Conservation (phyloP, 768 basidiomycete genomes). For the Lenzites betulinus region DNA sequence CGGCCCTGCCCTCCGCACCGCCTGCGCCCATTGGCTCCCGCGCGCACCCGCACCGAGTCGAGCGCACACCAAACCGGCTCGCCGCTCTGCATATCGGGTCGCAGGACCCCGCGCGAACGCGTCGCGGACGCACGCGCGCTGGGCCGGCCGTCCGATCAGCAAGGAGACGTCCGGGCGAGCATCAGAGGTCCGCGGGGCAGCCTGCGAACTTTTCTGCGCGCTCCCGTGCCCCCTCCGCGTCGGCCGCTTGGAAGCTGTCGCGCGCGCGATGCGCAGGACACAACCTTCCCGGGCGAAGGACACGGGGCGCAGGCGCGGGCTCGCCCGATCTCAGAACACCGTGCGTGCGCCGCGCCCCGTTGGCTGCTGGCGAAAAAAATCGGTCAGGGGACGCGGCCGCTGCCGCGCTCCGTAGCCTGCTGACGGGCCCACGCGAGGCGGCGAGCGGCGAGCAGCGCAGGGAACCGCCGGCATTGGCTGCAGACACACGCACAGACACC, state of each 20-base stretch:
- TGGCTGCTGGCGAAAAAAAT: not conserved
- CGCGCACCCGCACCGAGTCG: not conserved
- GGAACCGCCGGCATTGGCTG: no score
- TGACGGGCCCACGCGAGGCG: not conserved
- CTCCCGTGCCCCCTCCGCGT: not conserved
- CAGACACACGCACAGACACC: not conserved
- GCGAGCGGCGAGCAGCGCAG: not conserved
- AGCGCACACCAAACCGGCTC: slow-evolving; percentile 1
- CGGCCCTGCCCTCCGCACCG: not conserved
- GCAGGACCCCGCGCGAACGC: not conserved
- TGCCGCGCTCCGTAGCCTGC: not conserved
- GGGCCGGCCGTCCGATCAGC: slow-evolving; percentile 12
- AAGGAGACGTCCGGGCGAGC: slow-evolving; percentile 6
- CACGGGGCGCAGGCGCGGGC: no score
- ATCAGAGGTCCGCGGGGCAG: slow-evolving; percentile 8
- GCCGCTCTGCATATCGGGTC: slow-evolving; percentile 1
- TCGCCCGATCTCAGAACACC: no score
- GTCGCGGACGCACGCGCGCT: not conserved
- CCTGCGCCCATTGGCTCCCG: not conserved
- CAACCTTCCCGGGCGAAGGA: slow-evolving; percentile 8
- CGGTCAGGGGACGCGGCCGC: not conserved
- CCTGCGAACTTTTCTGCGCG: not conserved
- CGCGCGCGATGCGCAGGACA: not conserved
- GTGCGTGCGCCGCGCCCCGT: not conserved
- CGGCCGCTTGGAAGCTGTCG: slow-evolving; percentile 11